Base-by-base conservation (phyloP, 1,139 yeast genomes). In the Pichia cactophila region DNA sequence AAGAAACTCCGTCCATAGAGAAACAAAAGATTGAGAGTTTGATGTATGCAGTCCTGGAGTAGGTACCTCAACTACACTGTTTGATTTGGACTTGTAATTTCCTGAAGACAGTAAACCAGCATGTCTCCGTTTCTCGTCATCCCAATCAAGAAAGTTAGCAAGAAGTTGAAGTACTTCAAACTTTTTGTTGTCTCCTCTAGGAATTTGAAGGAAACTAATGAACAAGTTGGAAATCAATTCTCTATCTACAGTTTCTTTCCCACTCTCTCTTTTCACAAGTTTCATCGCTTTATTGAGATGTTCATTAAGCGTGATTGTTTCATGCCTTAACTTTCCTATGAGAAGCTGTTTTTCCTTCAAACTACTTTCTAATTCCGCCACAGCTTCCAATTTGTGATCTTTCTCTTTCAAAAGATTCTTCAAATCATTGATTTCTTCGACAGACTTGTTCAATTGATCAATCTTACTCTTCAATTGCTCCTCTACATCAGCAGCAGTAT, bases 101-200 rank as follows among this genome's bases (percentile, higher is more conserved):
- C 66, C 66, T 20, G 67, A 65, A 43, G 83, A 77, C 40, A 80
- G 67, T 50, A 90, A 71, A 0, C 97, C 97, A 1, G 96, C 96
- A 54, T 84, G 89, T 33, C 82, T 74, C 58, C 79, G 82, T 62
- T 88, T 84, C 41, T 79, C 81, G 44, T 87, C 94, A 63, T 85
- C 92, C 98, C 98, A 92, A 51, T 80, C 83, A 52, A 92, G 71
- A 58, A 85, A 83, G 52, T 87, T 87, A 29, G 96, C 77, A 42
- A 92, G 83, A 51, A 92, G 74, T 63, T 82, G 88, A 50, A 92
- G 73, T 5, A 94, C 95, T 69, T 92, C 97, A 62, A 85, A 92
- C 66, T 92, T 88, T 66, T 90, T 92, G 14, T 96, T 78, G 63
- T 92, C 99, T 1, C 95, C 96, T 54, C 98, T 73, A 8, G 96